Conservation (phyloP, 139 green algal genomes). For the Nannochloris sp. region DNA sequence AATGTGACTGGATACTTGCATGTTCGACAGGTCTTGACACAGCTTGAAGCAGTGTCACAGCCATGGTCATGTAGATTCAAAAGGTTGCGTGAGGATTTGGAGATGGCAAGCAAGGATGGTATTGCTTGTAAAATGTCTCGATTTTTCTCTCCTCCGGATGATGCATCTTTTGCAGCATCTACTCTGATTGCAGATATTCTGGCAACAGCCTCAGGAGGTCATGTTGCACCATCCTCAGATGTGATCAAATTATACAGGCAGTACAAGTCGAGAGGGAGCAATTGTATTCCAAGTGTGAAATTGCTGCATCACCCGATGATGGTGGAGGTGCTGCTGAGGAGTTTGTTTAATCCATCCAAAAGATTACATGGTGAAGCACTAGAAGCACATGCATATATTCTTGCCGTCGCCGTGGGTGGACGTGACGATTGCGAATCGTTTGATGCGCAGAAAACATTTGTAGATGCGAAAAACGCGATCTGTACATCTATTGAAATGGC, state of each 20-base stretch:
- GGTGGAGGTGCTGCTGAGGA: conserved; percentile 25
- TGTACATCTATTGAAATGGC: conserved; percentile 14
- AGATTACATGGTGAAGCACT: conserved; percentile 16
- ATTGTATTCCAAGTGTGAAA: conserved; percentile 3
- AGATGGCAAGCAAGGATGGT: conserved; percentile 20
- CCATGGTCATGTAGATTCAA: conserved; percentile 31
- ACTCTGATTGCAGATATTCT: conserved; percentile 11
- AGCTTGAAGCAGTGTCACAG: background rate
- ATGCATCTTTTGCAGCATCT: conserved; percentile 10
- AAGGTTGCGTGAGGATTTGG: conserved; percentile 42
- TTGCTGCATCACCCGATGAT: conserved; percentile 32
- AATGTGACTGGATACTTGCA: conserved; percentile 64
- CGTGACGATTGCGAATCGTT: conserved; percentile 11
- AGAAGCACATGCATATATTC: conserved; percentile 12
- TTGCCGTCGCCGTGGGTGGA: conserved; percentile 25
- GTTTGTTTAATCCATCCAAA: conserved; percentile 17
- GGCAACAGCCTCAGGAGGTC: conserved; percentile 5
- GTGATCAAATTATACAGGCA: conserved; percentile 22
- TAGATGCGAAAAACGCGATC: background rate
- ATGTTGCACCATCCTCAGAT: conserved; percentile 8
- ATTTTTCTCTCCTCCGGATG: conserved; percentile 13
- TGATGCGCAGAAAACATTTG: background rate
- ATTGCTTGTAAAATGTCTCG: conserved; percentile 32
- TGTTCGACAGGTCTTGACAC: conserved; percentile 36
- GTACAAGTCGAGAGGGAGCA: conserved; percentile 16